phyloP scores from a whole-genome alignment of 1,139 yeast species.

The Yamadazyma triangularis region DNA sequence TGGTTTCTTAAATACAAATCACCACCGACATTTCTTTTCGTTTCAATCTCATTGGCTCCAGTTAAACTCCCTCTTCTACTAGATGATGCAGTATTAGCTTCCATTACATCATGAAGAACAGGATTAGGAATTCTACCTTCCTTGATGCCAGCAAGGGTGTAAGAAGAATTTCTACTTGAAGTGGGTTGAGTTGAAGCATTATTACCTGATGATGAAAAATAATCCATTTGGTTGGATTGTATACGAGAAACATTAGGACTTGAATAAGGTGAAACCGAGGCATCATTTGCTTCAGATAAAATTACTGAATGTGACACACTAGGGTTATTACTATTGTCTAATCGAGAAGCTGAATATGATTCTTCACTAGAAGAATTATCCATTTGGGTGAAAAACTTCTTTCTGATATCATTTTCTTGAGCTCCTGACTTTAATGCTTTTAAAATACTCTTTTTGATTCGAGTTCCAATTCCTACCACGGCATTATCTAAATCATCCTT shows the following conservation, averaged over 20 bases:
- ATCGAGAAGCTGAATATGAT: constrained; percentile 20
- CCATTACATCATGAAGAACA: constrained; percentile 34
- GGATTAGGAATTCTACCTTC: constrained; percentile 24
- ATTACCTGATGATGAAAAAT: neutral
- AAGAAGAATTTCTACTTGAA: constrained; percentile 16
- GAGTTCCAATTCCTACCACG: constrained; percentile 71
- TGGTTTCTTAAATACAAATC: constrained; percentile 48
- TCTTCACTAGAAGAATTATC: constrained; percentile 22
- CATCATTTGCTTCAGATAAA: constrained; percentile 27
- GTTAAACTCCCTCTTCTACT: constrained; percentile 34
- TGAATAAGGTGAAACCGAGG: neutral
- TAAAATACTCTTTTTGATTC: constrained; percentile 57
- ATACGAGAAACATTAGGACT: neutral
- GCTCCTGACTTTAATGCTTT: constrained; percentile 42
- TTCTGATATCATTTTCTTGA: constrained; percentile 23
- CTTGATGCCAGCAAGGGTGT: constrained; percentile 30
- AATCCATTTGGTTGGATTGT: neutral
- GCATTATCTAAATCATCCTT: constrained; percentile 50
- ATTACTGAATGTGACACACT: constrained; percentile 27
- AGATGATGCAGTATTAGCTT: constrained; percentile 19
- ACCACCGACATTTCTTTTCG: constrained; percentile 52
- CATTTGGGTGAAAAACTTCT: constrained; percentile 21
- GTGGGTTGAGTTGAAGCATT: constrained; percentile 1
- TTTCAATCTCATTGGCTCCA: constrained; percentile 42
- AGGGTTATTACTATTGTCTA: constrained; percentile 11